Base-by-base conservation (phyloP, 345 rosid species). In the Geranium brycei region DNA sequence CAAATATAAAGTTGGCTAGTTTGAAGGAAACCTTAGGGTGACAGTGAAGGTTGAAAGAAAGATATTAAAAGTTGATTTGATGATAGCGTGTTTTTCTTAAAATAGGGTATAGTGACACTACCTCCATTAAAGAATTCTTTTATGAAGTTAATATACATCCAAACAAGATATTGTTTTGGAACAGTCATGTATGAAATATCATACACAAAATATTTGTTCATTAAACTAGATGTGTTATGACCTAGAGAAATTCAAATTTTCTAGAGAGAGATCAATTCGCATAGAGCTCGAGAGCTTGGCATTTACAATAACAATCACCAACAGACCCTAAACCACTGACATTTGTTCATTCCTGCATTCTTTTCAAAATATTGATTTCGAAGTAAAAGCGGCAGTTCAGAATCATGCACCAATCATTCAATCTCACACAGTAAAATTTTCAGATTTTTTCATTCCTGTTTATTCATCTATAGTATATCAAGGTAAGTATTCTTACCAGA, bases 401-500 rank as follows among this genome's bases (percentile, higher is more conserved):
- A 6, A 6, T 7, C 53, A 47, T 47, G 53, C 11, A 47, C 53
- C 14, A 6, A 47, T 13, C 1, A 10, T 47, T 47, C 10, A 5
- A 47, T 6, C 53, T 15, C 14, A 47, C 3, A 47, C 15, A 47
- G 12, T 4, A 4, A 35, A 1, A 0, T 1, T 23, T 23, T 23
- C 3, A 38, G 47, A 38, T 10, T 1, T 38, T 10, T 38, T 38
- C 11, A n/a, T n/a, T n/a, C n/a, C n/a, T n/a, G n/a, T n/a, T n/a
- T n/a, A n/a, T n/a, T n/a, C n/a, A n/a, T n/a, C n/a, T n/a, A n/a
- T n/a, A 35, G 10, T 35, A 1, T 7, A 35, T 35, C 41, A 1
- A 35, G 41, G 64, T 30, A 28, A 60, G 57, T 30, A 17, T 19
- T n/a, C 62, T 35, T 82, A 79, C 91, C 87, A 51, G 80, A 71